Conservation (phyloP, 2,329 filamentous ascomycete species). For the Aspergillus chevalieri region DNA sequence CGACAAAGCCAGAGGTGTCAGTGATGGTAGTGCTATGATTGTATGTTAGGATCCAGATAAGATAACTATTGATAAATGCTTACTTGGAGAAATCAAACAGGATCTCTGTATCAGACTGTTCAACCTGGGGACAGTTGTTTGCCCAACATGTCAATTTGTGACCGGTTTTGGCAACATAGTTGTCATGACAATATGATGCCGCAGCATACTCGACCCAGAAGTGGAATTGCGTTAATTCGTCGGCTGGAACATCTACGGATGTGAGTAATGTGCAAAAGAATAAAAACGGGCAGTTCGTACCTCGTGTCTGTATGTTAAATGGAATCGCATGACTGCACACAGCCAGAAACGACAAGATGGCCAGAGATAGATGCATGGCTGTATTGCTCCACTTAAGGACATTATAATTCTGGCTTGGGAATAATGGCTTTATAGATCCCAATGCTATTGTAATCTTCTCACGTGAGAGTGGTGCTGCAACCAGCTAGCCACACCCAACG, state of each 20-base stretch:
- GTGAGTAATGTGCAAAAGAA: background rate
- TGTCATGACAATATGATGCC: constrained; percentile 44
- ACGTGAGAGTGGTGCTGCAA: background rate
- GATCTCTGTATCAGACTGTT: constrained; percentile 26
- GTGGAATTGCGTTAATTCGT: constrained; percentile 19
- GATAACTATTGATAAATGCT: constrained; percentile 14
- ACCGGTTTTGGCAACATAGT: constrained; percentile 37
- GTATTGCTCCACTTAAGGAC: background rate
- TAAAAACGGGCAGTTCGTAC: background rate
- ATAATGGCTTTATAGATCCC: background rate
- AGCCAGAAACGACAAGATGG: background rate
- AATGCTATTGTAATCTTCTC: background rate
- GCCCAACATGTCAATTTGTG: constrained; percentile 38
- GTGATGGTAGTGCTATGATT: constrained; percentile 13
- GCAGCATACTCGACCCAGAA: constrained; percentile 48
- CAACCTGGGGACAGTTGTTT: constrained; percentile 42
- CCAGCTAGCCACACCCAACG: background rate
- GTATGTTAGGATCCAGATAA: background rate
- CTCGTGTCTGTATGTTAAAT: background rate
- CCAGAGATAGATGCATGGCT: background rate
- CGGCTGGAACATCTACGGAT: background rate
- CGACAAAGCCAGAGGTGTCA: constrained; percentile 46
- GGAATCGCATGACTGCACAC: background rate
- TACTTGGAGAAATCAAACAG: constrained; percentile 45
- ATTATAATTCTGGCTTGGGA: background rate